A percentile compares a stretch with the other conserved stretches of the same genome.
Evolutionary conservation across 495 filamentous ascomycete species (phyloP).

Genomic region (Daldinia childiae): DNA sequence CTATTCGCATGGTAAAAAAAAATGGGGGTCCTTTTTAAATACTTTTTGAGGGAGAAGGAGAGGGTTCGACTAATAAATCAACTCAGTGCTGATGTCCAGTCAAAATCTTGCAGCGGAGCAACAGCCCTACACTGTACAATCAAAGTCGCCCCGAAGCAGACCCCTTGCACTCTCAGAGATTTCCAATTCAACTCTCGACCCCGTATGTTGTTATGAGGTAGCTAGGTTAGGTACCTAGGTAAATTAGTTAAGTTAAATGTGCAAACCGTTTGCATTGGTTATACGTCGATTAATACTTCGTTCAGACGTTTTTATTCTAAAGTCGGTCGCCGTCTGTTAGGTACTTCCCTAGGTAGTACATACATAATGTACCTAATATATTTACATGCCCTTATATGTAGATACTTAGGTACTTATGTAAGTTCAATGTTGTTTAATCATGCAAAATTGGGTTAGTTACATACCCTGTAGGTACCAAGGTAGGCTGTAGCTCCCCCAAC

Average conservation of each 20-base stretch:
- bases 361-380: neutral
- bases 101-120: constrained; percentile 28
- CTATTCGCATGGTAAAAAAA: neutral
- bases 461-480: constrained; percentile 9
- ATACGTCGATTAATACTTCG: neutral
- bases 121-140: constrained; percentile 30
- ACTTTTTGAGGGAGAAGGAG: neutral
- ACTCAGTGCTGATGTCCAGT: constrained; percentile 32
- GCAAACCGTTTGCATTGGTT: neutral
- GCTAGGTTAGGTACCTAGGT: neutral
- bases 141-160: constrained; percentile 2
- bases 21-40: neutral
- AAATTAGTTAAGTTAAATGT: neutral
- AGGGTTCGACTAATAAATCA: constrained; percentile 1
- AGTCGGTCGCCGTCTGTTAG: neutral
- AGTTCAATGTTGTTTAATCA: constrained; percentile 4
- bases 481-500: constrained; percentile 24
- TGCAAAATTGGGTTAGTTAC: constrained; percentile 8
- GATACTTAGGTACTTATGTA: neutral
- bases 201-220: neutral
- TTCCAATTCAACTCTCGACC: constrained; percentile 4
- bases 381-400: neutral
- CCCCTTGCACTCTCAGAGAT: neutral
- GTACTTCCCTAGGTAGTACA: neutral
- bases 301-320: neutral